These are phyloP conservation scores for Williopsis jadinii DNA, from an alignment of 1,139 yeast genomes.

Conservation along the genomic window DNA sequence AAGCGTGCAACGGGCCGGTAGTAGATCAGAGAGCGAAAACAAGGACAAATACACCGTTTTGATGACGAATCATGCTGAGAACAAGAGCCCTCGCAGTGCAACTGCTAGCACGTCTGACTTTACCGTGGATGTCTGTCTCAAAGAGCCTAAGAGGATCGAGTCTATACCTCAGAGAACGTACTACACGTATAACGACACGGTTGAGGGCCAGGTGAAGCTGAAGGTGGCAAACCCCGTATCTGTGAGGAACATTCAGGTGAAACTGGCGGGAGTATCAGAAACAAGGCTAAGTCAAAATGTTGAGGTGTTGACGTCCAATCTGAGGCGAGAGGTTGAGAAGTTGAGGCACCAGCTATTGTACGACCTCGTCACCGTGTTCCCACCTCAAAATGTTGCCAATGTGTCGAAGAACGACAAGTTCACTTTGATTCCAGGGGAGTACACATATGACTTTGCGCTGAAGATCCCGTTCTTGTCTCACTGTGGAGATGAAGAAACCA, in stretches of 20 bases:
- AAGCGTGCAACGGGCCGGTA: too few relatives aligned
- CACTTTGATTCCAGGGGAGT: slow-evolving; percentile 54
- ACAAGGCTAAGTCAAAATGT: slow-evolving; percentile 24
- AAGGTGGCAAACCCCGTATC: slow-evolving; percentile 30
- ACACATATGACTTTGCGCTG: slow-evolving; percentile 51
- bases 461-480: slow-evolving; percentile 43
- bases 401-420: slow-evolving; percentile 46
- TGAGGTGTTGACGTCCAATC: slow-evolving; percentile 4
- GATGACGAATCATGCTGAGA: too few relatives aligned
- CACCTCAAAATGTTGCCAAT: slow-evolving; percentile 45
- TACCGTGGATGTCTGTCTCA: too few relatives aligned
- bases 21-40: too few relatives aligned
- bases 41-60: too few relatives aligned
- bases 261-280: slow-evolving; percentile 47
- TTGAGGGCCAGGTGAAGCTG: slow-evolving; percentile 7
- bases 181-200: slow-evolving; percentile 2
- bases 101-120: too few relatives aligned
- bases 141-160: too few relatives aligned
- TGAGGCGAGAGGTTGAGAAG: slow-evolving; percentile 10
- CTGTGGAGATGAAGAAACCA: slow-evolving; percentile 34
- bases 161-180: slow-evolving; percentile 16
- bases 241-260: slow-evolving; percentile 45
- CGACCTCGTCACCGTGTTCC: slow-evolving; percentile 48
- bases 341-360: slow-evolving; percentile 45
- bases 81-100: too few relatives aligned